These are phyloP conservation scores for Corymbia calophylla DNA, from an alignment of 441 rosid species.

Conservation along the genomic window DNA sequence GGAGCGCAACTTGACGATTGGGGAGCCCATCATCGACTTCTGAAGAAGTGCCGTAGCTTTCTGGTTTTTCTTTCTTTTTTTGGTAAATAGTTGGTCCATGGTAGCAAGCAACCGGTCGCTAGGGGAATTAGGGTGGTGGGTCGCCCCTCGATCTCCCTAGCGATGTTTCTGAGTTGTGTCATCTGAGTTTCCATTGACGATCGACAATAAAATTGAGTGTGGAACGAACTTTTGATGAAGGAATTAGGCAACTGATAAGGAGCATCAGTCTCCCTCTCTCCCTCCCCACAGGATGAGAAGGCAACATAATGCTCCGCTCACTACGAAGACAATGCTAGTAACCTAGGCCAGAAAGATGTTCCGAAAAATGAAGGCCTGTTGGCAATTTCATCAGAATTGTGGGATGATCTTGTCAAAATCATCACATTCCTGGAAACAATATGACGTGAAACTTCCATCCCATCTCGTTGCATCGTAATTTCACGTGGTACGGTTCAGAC, in stretches of 20 bases:
- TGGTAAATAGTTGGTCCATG: neutral
- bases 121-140: neutral
- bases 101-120: neutral
- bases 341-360: neutral
- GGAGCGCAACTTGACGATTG: slow-evolving; percentile 69
- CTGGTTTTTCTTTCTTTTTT: neutral
- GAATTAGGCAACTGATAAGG: neutral
- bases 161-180: neutral
- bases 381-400: neutral
- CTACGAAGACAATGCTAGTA: neutral
- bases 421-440: neutral
- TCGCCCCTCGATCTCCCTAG: neutral
- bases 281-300: neutral
- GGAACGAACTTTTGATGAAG: neutral
- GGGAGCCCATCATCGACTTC: slow-evolving; percentile 86
- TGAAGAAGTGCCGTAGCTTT: slow-evolving; percentile 5
- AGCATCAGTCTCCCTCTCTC: neutral
- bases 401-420: neutral
- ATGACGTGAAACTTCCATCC: neutral
- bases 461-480: neutral
- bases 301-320: neutral
- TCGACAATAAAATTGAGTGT: neutral
- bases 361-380: neutral
- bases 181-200: neutral
- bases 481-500: neutral